A percentile compares a stretch with the other conserved stretches of the same genome.
Conservation (phyloP, 148 eudicot genomes). For the Talinum fruticosum region DNA sequence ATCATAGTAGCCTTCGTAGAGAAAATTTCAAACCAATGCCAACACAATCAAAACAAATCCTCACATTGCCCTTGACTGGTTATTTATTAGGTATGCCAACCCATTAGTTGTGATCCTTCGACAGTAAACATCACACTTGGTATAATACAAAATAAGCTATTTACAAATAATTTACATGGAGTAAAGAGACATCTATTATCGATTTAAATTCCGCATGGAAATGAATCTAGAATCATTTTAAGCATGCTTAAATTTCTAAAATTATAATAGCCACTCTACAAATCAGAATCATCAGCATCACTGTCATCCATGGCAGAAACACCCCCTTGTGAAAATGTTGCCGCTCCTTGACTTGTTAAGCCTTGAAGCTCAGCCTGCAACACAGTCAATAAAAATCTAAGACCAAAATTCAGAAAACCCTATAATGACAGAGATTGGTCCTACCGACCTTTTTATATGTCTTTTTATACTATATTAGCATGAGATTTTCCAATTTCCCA, state of each 20-base stretch:
- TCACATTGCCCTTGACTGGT: too few relatives aligned
- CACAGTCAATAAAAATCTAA: not conserved
- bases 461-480: not conserved
- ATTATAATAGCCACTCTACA: not conserved
- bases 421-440: not conserved
- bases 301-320: conserved; percentile 37
- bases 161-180: conserved; percentile 22
- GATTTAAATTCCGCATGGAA: not conserved
- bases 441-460: not conserved
- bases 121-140: not conserved
- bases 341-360: conserved; percentile 31
- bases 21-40: too few relatives aligned
- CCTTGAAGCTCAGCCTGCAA: conserved; percentile 71
- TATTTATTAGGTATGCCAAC: not conserved
- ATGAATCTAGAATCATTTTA: not conserved
- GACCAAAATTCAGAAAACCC: not conserved
- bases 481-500: not conserved
- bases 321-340: conserved; percentile 32
- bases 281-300: conserved; percentile 11
- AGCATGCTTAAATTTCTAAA: conserved; percentile 1
- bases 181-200: not conserved
- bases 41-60: too few relatives aligned
- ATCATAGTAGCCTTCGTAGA: too few relatives aligned
- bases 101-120: too few relatives aligned
- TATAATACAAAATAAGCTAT: conserved; percentile 1